These are phyloP conservation scores for Bifiguratus adelaidae DNA, from an alignment of 192 early-diverging fungal species.

Conservation along the genomic window DNA sequence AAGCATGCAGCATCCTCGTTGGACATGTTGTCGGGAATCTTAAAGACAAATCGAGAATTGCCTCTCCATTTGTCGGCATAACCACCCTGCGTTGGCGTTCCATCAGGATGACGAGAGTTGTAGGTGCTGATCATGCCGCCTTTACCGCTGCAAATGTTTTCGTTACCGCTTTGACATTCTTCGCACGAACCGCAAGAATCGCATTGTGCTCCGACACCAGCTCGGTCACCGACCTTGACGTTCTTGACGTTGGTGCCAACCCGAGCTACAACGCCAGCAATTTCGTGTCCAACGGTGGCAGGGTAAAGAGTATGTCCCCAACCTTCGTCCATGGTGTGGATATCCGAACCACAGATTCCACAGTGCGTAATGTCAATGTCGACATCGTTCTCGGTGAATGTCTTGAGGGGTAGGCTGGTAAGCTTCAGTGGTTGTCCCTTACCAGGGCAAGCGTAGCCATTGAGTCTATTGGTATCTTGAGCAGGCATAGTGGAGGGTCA, in stretches of 20 bases:
- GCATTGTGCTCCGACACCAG: conserved; percentile 56
- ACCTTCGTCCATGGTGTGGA: conserved; percentile 8
- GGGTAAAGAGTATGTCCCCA: conserved; percentile 12
- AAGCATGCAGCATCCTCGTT: conserved; percentile 56
- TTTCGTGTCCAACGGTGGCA: conserved; percentile 33
- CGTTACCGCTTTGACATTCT: conserved; percentile 21
- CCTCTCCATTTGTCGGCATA: conserved; percentile 41
- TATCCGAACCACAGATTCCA: conserved; percentile 53
- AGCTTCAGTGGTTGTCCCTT: conserved; percentile 1
- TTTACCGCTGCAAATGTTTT: conserved; percentile 25
- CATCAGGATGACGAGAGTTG: conserved; percentile 23
- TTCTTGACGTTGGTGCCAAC: conserved; percentile 19
- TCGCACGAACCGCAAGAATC: conserved; percentile 38
- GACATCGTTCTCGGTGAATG: conserved; percentile 36
- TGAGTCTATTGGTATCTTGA: no score
- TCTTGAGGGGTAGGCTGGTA: conserved; percentile 1
- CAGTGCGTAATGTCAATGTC: conserved; percentile 68
- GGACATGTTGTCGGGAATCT: conserved; percentile 39
- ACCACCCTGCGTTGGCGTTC: conserved; percentile 33
- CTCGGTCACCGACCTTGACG: conserved; percentile 44
- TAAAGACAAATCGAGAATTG: conserved; percentile 48
- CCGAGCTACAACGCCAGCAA: conserved; percentile 26
- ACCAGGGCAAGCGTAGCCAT: no score
- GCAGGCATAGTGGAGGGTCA: no score
- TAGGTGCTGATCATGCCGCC: conserved; percentile 34